Conservation (phyloP, 139 green algal species). For the Picochlorum sp. region DNA sequence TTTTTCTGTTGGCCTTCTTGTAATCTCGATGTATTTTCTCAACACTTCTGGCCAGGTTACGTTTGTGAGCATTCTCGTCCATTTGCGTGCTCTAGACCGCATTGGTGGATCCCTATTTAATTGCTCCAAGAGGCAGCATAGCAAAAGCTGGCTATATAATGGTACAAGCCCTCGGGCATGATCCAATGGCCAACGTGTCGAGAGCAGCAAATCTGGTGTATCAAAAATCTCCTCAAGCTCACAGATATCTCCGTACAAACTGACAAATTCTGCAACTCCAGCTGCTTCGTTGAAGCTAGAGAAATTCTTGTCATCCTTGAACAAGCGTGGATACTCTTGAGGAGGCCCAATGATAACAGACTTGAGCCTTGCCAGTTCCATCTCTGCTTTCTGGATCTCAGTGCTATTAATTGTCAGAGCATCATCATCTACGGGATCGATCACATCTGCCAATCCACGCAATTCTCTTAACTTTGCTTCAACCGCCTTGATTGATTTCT, state of each 20-base stretch:
- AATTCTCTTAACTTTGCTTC: conserved; percentile 7
- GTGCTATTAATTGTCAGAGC: not conserved
- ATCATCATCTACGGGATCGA: not conserved
- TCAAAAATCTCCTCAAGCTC: conserved; percentile 14
- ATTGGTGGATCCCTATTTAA: conserved; percentile 29
- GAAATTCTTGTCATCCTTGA: conserved; percentile 1
- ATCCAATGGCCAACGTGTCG: conserved; percentile 25
- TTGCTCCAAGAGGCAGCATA: conserved; percentile 38
- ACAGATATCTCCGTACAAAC: conserved; percentile 30
- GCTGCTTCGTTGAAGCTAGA: conserved; percentile 23
- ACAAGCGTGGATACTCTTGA: conserved; percentile 10
- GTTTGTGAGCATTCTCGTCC: conserved; percentile 23
- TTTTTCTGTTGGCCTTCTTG: conserved; percentile 10
- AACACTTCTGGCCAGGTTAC: conserved; percentile 45
- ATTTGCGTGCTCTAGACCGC: conserved; percentile 14
- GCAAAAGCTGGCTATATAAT: conserved; percentile 32
- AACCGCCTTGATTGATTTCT: conserved; percentile 11
- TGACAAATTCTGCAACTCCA: conserved; percentile 37
- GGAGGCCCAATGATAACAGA: not conserved
- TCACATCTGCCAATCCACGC: conserved; percentile 7
- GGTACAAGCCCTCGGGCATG: conserved; percentile 11
- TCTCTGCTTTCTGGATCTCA: not conserved
- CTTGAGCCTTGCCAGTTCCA: not conserved
- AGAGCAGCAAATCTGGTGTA: conserved; percentile 17
- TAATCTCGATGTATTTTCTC: conserved; percentile 38